Percentiles rank a stretch among this genome's conserved stretches.
Evolutionary conservation across 306 rosid genomes (phyloP).

Genomic region (Sphenostylis stenocarpa): DNA sequence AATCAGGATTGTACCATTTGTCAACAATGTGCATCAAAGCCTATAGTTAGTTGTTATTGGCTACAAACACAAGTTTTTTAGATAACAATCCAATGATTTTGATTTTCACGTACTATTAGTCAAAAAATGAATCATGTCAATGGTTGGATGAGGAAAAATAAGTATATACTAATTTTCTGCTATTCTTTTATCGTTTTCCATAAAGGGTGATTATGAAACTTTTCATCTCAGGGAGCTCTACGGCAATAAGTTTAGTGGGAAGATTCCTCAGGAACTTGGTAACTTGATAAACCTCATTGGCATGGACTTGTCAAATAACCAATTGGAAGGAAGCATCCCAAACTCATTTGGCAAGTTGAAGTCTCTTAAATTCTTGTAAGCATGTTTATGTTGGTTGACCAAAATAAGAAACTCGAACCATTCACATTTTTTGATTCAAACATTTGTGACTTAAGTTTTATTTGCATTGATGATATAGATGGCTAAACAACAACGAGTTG

Average conservation of each 20-base stretch:
- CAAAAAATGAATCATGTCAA: too few relatives aligned
- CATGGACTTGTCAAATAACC: constrained; percentile 73
- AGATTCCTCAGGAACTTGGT: constrained; percentile 66
- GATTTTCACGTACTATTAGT: too few relatives aligned
- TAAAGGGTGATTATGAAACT: background rate
- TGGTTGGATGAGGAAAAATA: too few relatives aligned
- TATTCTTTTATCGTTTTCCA: too few relatives aligned
- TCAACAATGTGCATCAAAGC: background rate
- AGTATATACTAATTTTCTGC: too few relatives aligned
- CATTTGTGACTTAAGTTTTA: background rate
- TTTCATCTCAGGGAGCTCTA: constrained; percentile 70
- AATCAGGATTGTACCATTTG: background rate
- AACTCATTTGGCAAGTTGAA: constrained; percentile 66
- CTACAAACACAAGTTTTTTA: too few relatives aligned
- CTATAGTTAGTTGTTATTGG: background rate
- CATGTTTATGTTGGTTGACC: constrained; percentile 8
- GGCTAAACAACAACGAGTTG: constrained; percentile 69
- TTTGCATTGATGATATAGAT: constrained; percentile 39
- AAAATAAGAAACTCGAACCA: background rate
- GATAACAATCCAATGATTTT: too few relatives aligned
- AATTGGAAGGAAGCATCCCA: constrained; percentile 63
- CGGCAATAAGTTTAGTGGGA: constrained; percentile 60
- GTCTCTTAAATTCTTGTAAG: constrained; percentile 80
- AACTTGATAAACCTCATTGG: constrained; percentile 59
- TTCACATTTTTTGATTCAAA: background rate